Base-by-base conservation (phyloP, 441 rosid genomes). In the Brassica hybrid region DNA sequence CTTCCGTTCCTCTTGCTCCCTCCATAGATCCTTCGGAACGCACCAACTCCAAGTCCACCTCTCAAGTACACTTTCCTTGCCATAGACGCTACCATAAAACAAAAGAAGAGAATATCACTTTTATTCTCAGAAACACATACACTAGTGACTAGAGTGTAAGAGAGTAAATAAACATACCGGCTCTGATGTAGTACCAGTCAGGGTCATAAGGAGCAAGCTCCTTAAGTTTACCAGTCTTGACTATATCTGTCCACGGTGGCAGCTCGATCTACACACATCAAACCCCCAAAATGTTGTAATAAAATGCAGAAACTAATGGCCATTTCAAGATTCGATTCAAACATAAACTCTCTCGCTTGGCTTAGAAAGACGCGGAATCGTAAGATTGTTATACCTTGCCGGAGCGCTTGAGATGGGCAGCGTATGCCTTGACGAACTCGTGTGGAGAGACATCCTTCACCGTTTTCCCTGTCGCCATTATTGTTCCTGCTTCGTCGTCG, bases 201-300 rank as follows among this genome's bases (percentile, higher is more conserved):
- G 97, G 95, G 69, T 94, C 98, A 60, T 90, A 92, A 6, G 97
- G 98, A 52, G 98, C 94, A 69, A 94, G 97, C 91, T 94, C 98
- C 87, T 93, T 94, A 13, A 88, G 84, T 13, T 76, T 87, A 34
- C 88, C 98, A 17, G 93, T 93, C 88, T 94, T 94, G 69, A 94
- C 98, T 17, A 94, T 91, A 78, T 94, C 97, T 48, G 94, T 91
- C 98, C 97, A 94, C 4, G 72, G 83, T 18, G 98, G 98, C 75
- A 94, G 86, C 85, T 94, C 98, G 65, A 94, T 83, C 97, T 92
- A 73, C 76, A 69, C 76, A 69, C 48, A 41, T 41, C 48, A 7
- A 7, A 36, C 10, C 43, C 43, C 9, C 43, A 38, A 0, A 3
- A 38, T 38, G 0, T 9, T 38, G 11, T 38, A 38, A 38, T 38